Evolutionary conservation across 179 eudicot species (phyloP).

Genomic region (Carnegiea gigantea): DNA sequence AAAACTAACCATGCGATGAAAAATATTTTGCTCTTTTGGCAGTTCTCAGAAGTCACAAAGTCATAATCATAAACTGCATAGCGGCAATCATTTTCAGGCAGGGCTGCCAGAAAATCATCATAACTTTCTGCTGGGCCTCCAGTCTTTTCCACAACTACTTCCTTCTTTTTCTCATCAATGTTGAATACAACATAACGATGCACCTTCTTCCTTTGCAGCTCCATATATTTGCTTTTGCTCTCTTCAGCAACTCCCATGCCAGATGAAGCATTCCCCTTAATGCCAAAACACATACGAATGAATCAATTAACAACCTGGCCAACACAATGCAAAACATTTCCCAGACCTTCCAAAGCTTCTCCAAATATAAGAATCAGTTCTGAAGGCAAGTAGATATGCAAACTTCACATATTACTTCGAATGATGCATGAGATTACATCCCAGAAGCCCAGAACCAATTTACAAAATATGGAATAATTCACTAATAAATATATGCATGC

Average conservation of each 20-base stretch:
- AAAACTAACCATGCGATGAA: conserved; percentile 65
- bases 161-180: conserved; percentile 73
- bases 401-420: not conserved
- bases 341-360: not conserved
- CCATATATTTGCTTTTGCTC: conserved; percentile 57
- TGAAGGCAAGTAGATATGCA: not conserved
- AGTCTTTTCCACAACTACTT: conserved; percentile 70
- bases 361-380: not conserved
- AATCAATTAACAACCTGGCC: not conserved
- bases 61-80: conserved; percentile 71
- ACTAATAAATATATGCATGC: no score
- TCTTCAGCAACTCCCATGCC: conserved; percentile 75
- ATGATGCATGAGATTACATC: not conserved
- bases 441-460: not conserved
- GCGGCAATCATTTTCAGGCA: conserved; percentile 76
- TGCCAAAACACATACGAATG: conserved; percentile 2
- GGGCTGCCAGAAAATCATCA: conserved; percentile 62
- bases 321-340: not conserved
- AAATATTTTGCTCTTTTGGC: conserved; percentile 74
- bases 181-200: conserved; percentile 72
- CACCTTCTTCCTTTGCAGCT: conserved; percentile 68
- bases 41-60: conserved; percentile 69
- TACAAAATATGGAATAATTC: not conserved
- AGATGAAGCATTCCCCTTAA: conserved; percentile 63
- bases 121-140: conserved; percentile 65